A percentile compares a stretch with the other conserved stretches of the same genome.
Evolutionary conservation across 768 basidiomycete genomes (phyloP).

Genomic region (Mycena indigotica): DNA sequence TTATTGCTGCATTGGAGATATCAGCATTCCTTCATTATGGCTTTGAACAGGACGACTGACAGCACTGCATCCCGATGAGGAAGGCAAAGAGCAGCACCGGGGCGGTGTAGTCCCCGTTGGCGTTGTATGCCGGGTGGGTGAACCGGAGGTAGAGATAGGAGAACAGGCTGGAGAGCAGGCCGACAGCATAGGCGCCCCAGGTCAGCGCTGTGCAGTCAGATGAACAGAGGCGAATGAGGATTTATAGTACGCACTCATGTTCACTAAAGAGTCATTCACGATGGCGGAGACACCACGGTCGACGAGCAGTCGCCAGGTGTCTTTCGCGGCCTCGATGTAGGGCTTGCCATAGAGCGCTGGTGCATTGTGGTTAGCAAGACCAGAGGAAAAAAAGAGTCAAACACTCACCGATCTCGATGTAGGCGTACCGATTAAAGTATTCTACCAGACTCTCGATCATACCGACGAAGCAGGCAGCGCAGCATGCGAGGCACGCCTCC

Average conservation of each 20-base stretch:
- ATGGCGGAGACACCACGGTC: constrained; percentile 68
- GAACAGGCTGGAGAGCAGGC: constrained; percentile 74
- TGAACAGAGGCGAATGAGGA: not conserved
- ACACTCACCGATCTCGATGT: constrained; percentile 73
- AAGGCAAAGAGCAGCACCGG: constrained; percentile 79
- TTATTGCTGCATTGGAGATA: constrained; percentile 49
- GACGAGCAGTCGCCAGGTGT: constrained; percentile 59
- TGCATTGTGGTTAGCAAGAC: not conserved
- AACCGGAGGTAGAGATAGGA: constrained; percentile 75
- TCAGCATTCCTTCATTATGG: too few species aligned
- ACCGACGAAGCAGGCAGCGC: constrained; percentile 76
- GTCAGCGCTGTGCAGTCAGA: constrained; percentile 52
- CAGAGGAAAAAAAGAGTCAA: not conserved
- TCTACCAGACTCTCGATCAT: constrained; percentile 69
- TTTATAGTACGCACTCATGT: constrained; percentile 59
- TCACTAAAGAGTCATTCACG: constrained; percentile 80
- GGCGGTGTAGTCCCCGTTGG: constrained; percentile 73
- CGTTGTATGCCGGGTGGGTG: constrained; percentile 75
- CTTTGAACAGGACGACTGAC: constrained; percentile 44
- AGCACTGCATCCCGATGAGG: constrained; percentile 74
- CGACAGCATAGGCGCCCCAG: constrained; percentile 80
- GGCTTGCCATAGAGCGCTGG: constrained; percentile 82
- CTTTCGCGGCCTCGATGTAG: constrained; percentile 78
- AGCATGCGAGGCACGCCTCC: constrained; percentile 74
- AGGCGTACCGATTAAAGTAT: constrained; percentile 86